Base-by-base conservation (phyloP, 169 alveolate species). In the Babesia sp. region DNA sequence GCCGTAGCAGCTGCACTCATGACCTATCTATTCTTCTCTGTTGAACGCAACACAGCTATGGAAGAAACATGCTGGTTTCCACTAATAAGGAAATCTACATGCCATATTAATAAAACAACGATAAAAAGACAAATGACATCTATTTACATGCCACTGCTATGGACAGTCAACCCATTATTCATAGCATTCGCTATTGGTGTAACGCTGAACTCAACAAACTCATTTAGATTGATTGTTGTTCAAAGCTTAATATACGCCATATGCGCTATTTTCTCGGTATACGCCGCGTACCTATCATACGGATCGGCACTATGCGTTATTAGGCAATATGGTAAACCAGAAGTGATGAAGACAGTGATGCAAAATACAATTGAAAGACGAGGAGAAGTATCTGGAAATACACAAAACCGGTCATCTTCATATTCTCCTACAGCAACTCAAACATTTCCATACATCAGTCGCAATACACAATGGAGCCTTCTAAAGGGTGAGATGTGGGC, bases 161-260 rank as follows among this genome's bases (percentile, higher is more conserved):
- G 74, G 74, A 64, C 74, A 6, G 45, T 37, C 36, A 64, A 64
- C 61, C 74, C 74, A 20, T 22, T 64, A 28, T 64, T 64, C 61
- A 26, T 64, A 18, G 74, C 53, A 7, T 42, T 64, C 57, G 74
- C 42, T 61, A 48, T 50, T 6, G 45, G 63, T 3, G 50, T 45
- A 29, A 64, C 61, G 5, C 63, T 46, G 26, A 64, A 64, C 61
- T 0, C 61, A 0, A 28, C 74, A n/a, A 5, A 22, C 7, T 48
- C 74, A 16, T 5, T 50, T 14, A 45, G 36, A 3, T 50, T 64
- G 34, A 28, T 64, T 0, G 44, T 45, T 50, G 11, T 28, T 31
- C 74, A 64, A 50, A 28, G 18, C 26, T 4, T 50, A 0, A 22
- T 64, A 28, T 64, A 64, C 51, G 29, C 46, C 22, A 26, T 63